Evolutionary conservation across 23 red algal species (phyloP).

Genomic region (Agarophyton chilense): DNA sequence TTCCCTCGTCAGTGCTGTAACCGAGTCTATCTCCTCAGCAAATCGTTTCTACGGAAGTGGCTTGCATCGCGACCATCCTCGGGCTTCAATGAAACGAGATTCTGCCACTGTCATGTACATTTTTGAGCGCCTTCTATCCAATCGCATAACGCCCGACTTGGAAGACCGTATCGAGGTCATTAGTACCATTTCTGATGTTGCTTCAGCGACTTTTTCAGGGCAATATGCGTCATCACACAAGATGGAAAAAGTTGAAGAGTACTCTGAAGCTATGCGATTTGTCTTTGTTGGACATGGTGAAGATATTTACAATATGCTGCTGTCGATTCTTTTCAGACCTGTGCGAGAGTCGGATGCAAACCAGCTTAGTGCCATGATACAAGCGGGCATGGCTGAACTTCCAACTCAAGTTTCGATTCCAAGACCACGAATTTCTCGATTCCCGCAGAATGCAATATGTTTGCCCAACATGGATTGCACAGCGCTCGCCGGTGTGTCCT

Average conservation of each 20-base stretch:
- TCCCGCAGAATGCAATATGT: conserved; percentile 56
- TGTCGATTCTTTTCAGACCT: conserved; percentile 58
- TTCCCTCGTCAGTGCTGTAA: conserved; percentile 47
- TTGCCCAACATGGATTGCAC: conserved; percentile 71
- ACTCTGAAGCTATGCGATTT: conserved; percentile 36
- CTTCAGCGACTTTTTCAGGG: conserved; percentile 41
- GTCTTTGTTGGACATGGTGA: conserved; percentile 47
- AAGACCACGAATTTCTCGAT: conserved; percentile 27
- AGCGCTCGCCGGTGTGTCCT: conserved; percentile 41
- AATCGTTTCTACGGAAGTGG: conserved; percentile 16
- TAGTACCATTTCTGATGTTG: conserved; percentile 49
- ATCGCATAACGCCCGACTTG: conserved; percentile 44
- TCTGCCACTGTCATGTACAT: conserved; percentile 60
- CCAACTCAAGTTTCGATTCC: background rate
- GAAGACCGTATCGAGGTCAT: conserved; percentile 57
- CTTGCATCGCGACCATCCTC: background rate
- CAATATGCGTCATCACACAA: conserved; percentile 62
- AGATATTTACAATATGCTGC: conserved; percentile 31
- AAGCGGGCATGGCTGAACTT: conserved; percentile 25
- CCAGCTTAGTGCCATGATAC: background rate
- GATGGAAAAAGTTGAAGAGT: conserved; percentile 54
- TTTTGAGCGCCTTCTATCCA: conserved; percentile 51
- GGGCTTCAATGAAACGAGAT: conserved; percentile 35
- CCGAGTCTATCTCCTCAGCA: conserved; percentile 43
- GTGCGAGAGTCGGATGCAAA: conserved; percentile 55